These are phyloP conservation scores for Dalbergia oliveri DNA, from an alignment of 306 rosid genomes.

Conservation along the genomic window DNA sequence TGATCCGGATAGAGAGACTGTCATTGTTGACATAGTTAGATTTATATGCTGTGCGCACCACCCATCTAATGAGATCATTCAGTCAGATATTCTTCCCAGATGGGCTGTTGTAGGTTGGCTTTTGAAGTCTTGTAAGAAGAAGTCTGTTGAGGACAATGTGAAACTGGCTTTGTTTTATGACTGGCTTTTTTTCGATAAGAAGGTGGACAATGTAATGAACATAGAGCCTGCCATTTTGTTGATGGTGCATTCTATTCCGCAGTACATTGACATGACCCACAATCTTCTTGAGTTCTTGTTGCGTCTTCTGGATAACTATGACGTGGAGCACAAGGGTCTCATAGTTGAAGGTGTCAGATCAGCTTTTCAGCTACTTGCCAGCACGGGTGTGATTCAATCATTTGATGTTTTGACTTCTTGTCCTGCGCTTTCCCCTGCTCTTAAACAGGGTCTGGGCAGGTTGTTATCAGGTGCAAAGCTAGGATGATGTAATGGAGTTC, in stretches of 20 bases:
- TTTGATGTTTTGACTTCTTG: constrained; percentile 66
- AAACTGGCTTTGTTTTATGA: constrained; percentile 84
- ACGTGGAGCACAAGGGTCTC: constrained; percentile 57
- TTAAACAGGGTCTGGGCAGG: constrained; percentile 53
- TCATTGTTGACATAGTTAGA: constrained; percentile 74
- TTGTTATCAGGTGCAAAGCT: constrained; percentile 32
- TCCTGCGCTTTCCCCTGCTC: constrained; percentile 53
- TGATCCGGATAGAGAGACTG: constrained; percentile 64
- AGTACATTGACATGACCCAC: constrained; percentile 65
- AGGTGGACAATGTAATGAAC: constrained; percentile 75
- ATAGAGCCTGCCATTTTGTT: constrained; percentile 86
- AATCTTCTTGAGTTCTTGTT: constrained; percentile 74
- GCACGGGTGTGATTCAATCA: constrained; percentile 68
- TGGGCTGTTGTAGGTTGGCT: constrained; percentile 96
- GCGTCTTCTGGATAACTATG: constrained; percentile 78
- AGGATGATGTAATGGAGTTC: constrained; percentile 30
- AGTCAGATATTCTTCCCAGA: constrained; percentile 80
- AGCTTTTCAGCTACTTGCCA: constrained; percentile 59
- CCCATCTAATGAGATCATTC: constrained; percentile 86
- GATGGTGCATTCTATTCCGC: constrained; percentile 75
- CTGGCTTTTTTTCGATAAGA: constrained; percentile 85
- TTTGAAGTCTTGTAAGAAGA: constrained; percentile 63
- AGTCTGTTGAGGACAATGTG: constrained; percentile 60
- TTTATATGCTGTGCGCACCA: constrained; percentile 89
- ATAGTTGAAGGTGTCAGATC: constrained; percentile 66